Evolutionary conservation across 2,329 filamentous ascomycete species (phyloP), one percentile per base, ranked within the genome.

Genomic region (Fusarium sp.): DNA sequence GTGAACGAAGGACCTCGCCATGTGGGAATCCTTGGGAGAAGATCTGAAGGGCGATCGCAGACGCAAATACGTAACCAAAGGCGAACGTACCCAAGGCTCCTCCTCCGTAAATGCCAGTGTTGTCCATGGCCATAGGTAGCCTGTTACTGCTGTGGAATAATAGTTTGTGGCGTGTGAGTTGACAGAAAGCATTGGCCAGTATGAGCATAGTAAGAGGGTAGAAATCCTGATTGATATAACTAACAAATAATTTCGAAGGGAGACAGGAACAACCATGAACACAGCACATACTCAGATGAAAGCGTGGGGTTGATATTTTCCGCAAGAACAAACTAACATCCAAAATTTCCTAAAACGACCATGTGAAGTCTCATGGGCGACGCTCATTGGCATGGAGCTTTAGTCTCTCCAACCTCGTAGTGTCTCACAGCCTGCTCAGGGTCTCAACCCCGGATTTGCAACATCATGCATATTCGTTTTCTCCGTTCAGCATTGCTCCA

Each of bases 331-430:
- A 59, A 60, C 43, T 7, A 54, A 54, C 27, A 12, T 54, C 6
- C 30, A 20, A 37, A 37, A 25, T 20, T 43, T 52, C 52, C 50
- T 15, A 59, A 67, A 63, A 52, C 69, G 56, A 38, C 56, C 43
- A n/a, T 50, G 9, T 27, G 15, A 45, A 72, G 69, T 74, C 65
- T 74, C 37, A 56, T 38, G 12, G 17, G 38, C 50, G 32, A 33
- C n/a, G 32, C 25, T 56, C 11, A 52, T 66, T 69, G 62, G 37
- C 58, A 63, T 67, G 54, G 20, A 27, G 40, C 30, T 15, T 27
- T 33, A 32, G 37, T 54, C 50, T 54, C 47, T 33, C 50, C 27
- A n/a, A 35, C 59, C 45, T 63, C 25, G 33, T 25, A 22, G 35
- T 69, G 71, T 66, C 65, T 74, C 32, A 54, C 20, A 56, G 40